Percentiles rank a stretch among this genome's conserved stretches.
Evolutionary conservation across 2,329 filamentous ascomycete genomes (phyloP).

Genomic region (Alternaria tenuissima): DNA sequence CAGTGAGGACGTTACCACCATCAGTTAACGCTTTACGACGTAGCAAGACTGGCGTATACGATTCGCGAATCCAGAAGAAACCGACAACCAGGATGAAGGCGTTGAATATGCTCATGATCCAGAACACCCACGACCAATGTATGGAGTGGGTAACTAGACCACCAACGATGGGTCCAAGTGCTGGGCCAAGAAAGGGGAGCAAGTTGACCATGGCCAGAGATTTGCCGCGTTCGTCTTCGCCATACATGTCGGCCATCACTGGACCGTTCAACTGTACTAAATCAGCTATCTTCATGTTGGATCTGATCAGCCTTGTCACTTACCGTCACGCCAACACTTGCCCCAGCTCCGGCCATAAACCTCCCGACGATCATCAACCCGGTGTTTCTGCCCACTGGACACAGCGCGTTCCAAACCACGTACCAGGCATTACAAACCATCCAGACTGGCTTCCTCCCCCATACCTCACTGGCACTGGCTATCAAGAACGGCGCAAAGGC

Average conservation of each 20-base stretch:
- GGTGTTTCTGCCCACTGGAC: slow-evolving; percentile 8
- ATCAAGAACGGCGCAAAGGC: slow-evolving; percentile 21
- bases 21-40: slow-evolving; percentile 47
- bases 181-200: slow-evolving; percentile 27
- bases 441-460: slow-evolving; percentile 17
- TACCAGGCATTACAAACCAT: slow-evolving; percentile 17
- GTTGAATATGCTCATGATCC: background rate
- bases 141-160: slow-evolving; percentile 27
- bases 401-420: slow-evolving; percentile 24
- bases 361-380: slow-evolving; percentile 22
- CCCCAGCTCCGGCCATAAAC: slow-evolving; percentile 21
- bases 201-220: slow-evolving; percentile 24
- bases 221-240: slow-evolving; percentile 19
- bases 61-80: slow-evolving; percentile 53
- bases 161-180: slow-evolving; percentile 36
- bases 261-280: slow-evolving; percentile 18
- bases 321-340: slow-evolving; percentile 22
- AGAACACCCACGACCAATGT: slow-evolving; percentile 37
- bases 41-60: slow-evolving; percentile 56
- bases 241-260: slow-evolving; percentile 26
- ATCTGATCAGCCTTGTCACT: background rate
- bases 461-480: slow-evolving; percentile 18
- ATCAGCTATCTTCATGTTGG: background rate
- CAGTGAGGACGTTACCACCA: background rate
- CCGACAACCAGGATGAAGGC: slow-evolving; percentile 15